Percentiles rank a stretch among this genome's conserved stretches.
Conservation (phyloP, 176 grass and related monocot species). For the Olyra latifolia region DNA sequence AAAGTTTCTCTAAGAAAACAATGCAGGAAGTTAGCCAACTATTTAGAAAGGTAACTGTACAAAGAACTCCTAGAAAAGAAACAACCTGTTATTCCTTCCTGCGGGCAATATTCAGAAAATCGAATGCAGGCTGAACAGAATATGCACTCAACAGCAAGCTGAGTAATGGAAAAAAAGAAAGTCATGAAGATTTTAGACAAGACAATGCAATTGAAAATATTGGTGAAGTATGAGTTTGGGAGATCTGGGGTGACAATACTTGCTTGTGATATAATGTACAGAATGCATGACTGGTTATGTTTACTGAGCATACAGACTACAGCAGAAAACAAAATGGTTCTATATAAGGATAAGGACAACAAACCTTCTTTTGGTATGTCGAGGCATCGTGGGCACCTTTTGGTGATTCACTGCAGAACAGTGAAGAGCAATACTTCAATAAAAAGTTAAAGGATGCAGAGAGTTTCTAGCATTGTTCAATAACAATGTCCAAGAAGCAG, state of each 20-base stretch:
- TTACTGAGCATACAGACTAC: slow-evolving; percentile 13
- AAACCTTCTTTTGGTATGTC: slow-evolving; percentile 97
- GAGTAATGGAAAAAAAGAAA: slow-evolving; percentile 32
- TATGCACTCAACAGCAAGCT: slow-evolving; percentile 99
- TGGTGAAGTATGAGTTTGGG: neutral
- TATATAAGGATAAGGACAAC: slow-evolving; percentile 17
- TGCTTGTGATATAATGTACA: neutral
- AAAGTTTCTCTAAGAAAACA: slow-evolving; percentile 81
- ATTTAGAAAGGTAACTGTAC: neutral
- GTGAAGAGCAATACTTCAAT: slow-evolving; percentile 40
- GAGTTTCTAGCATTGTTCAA: neutral
- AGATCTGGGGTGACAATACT: neutral
- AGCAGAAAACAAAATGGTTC: slow-evolving; percentile 13
- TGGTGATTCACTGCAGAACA: slow-evolving; percentile 74
- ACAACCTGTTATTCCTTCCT: slow-evolving; percentile 95
- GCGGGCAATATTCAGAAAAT: slow-evolving; percentile 86
- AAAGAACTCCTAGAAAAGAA: slow-evolving; percentile 32
- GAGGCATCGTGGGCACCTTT: slow-evolving; percentile 93
- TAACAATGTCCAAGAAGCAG: neutral
- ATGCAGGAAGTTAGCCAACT: slow-evolving; percentile 35
- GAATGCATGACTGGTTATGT: neutral
- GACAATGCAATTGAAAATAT: slow-evolving; percentile 7
- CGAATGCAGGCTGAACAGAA: slow-evolving; percentile 96
- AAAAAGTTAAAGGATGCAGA: slow-evolving; percentile 19
- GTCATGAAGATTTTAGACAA: slow-evolving; percentile 26